phyloP scores from a whole-genome alignment of 768 basidiomycete genomes.

The Exidia glandulosa region DNA sequence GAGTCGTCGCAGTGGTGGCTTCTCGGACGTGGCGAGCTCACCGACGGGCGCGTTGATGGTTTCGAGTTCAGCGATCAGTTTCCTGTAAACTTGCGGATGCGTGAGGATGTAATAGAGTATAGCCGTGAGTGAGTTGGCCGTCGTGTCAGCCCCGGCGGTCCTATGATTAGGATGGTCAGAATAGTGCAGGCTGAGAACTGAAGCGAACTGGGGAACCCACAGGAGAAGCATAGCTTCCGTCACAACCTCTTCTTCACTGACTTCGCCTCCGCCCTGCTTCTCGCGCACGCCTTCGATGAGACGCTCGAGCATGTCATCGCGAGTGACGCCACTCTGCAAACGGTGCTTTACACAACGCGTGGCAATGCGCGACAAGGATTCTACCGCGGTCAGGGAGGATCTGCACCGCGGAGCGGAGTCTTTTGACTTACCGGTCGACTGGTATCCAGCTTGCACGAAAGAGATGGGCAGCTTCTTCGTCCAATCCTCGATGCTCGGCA shows the following conservation, averaged over 20 bases:
- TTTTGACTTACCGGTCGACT: conserved; percentile 14
- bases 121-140: conserved; percentile 22
- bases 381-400: not conserved
- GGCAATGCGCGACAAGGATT: not conserved
- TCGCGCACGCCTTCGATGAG: conserved; percentile 13
- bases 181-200: too few relatives aligned
- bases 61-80: conserved; percentile 6
- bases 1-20: not conserved
- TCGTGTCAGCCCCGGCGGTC: conserved; percentile 26
- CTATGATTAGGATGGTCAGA: conserved; percentile 8
- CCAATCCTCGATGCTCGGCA: conserved; percentile 12
- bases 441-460: conserved; percentile 15
- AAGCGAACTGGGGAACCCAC: conserved; percentile 10
- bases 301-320: conserved; percentile 19
- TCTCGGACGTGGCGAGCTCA: not conserved
- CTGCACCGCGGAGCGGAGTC: conserved; percentile 12
- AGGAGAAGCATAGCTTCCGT: conserved; percentile 14
- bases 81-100: conserved; percentile 2
- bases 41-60: not conserved
- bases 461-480: conserved; percentile 14
- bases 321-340: conserved; percentile 8
- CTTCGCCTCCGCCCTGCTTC: not conserved
- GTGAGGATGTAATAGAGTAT: conserved; percentile 9
- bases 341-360: conserved; percentile 13
- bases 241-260: conserved; percentile 13